Evolutionary conservation across 805 yeast genomes (phyloP), one percentile per base, ranked within the genome.

Genomic region (Kuraishia piskuri): DNA sequence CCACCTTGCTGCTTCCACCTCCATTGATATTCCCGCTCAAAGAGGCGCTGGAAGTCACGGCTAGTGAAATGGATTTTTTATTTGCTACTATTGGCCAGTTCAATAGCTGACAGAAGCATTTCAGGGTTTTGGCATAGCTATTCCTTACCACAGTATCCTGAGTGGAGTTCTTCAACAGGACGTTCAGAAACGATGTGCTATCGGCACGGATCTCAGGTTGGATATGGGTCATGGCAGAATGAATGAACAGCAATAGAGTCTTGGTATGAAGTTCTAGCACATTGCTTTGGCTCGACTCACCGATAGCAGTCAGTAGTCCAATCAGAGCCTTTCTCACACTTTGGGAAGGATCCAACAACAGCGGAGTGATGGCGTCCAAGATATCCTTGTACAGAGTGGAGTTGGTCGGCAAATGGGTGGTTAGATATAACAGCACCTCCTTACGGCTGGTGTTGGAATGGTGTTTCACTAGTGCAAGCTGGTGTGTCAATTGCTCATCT

Each of bases 141-240:
- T 82, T 73, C 52, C 84, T 75, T 6, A 83, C 79, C 12, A 88
- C 67, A 7, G 85, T 73, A 47, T 73, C 77, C 2, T 54, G 50
- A 2, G 79, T 74, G 23, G 83, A 79, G 53, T 75, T 69, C 48
- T 76, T 72, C n/a, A 90, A 65, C 52, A 90, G 64, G 2, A 83
- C 73, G 45, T 76, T 73, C 23, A 91, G 69, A 59, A 86, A 88
- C 54, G 77, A 79, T 0, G 92, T 80, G 1, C 96, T 82, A 55
- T 88, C 90, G 48, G 80, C 79, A 53, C 96, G 78, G 24, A 94
- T 83, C 3, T 81, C 82, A 1, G 90, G 83, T 26, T 78, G 78
- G 46, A 94, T 86, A 65, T 94, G 97, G 19, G 97, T 87, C 97
- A 94, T 92, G 2, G 96, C 95, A 52, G 92, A 85, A 59, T 86